Base-by-base conservation (phyloP, 306 rosid species). In the Macrotyloma uniflorum region DNA sequence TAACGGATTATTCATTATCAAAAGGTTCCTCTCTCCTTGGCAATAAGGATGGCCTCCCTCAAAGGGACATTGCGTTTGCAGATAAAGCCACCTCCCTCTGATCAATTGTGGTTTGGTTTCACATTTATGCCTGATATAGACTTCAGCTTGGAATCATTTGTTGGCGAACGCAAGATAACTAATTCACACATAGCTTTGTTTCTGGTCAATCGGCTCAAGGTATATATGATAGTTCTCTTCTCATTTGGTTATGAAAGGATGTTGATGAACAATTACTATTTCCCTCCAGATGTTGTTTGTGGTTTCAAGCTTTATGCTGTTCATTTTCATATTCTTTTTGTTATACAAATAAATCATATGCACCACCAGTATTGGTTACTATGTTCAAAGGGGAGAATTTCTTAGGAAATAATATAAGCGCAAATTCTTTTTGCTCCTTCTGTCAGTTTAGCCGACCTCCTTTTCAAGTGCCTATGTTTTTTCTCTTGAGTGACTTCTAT, bases 1-100 rank as follows among this genome's bases (percentile, higher is more conserved):
- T 84, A 87, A 83, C 71, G 43, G 35, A 62, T 67, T 87, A 24
- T 83, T 80, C 83, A 66, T 80, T 36, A 72, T 78, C 67, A 33
- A 68, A 77, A 95, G 98, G 98, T 93, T 78, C 97, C 98, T 33
- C 79, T 95, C 79, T 86, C 91, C 71, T 72, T 95, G 89, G 90
- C 82, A 54, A 80, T 95, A 88, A 88, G 93, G 89, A 67, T 91
- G 80, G 67, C 91, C 79, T 91, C 97, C 58, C 93, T 92, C 62
- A 86, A 87, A 85, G 98, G 98, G 80, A 92, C 97, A 58, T 46
- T 95, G 77, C 95, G 93, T 62, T 75, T 95, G 75, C 96, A 89
- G 66, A 86, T 95, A 87, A 95, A 93, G 86, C 97, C 98, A 11
- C 99, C 99, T 79, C 99, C 99, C 50, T 88, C 97, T 18, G 98